phyloP scores from a whole-genome alignment of 805 yeast species.

The Hanseniaspora valbyensis region DNA sequence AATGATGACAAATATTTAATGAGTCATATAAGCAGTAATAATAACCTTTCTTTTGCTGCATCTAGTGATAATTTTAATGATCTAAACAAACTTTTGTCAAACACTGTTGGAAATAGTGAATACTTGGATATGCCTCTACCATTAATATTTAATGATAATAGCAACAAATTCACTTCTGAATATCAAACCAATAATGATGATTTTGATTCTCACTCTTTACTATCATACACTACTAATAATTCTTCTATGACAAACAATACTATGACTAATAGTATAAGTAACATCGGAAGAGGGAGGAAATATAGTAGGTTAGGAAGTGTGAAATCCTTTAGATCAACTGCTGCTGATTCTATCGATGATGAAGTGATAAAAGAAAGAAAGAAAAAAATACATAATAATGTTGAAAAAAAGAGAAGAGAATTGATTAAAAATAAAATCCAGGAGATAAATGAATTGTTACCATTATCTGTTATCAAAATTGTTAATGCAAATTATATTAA shows the following conservation, averaged over 20 bases:
- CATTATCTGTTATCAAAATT: slow-evolving; percentile 26
- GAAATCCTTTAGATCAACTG: slow-evolving; percentile 20
- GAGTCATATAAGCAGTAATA: no score
- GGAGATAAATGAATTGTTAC: slow-evolving; percentile 70
- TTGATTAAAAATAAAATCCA: slow-evolving; percentile 79
- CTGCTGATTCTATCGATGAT: slow-evolving; percentile 26
- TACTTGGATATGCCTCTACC: slow-evolving; percentile 12
- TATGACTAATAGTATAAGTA: background rate
- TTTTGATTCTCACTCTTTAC: slow-evolving; percentile 4
- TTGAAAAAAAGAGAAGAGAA: slow-evolving; percentile 84
- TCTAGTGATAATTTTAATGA: slow-evolving; percentile 10
- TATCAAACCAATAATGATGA: background rate
- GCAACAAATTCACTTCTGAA: background rate
- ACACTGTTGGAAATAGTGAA: slow-evolving; percentile 15
- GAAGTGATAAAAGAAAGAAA: slow-evolving; percentile 59
- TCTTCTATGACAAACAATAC: slow-evolving; percentile 10
- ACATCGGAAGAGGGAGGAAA: background rate
- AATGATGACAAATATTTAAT: no score
- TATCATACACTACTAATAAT: slow-evolving; percentile 13
- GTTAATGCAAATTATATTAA: slow-evolving; percentile 6
- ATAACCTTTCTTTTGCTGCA: background rate
- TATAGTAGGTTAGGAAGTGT: slow-evolving; percentile 12
- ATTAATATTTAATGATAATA: slow-evolving; percentile 1
- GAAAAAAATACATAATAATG: slow-evolving; percentile 87
- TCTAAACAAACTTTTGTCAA: slow-evolving; percentile 5